A percentile compares a stretch with the other conserved stretches of the same genome.
These are phyloP conservation scores for Trichoderma harzianum DNA, from an alignment of 2,329 filamentous ascomycete species.

Conservation along the genomic window DNA sequence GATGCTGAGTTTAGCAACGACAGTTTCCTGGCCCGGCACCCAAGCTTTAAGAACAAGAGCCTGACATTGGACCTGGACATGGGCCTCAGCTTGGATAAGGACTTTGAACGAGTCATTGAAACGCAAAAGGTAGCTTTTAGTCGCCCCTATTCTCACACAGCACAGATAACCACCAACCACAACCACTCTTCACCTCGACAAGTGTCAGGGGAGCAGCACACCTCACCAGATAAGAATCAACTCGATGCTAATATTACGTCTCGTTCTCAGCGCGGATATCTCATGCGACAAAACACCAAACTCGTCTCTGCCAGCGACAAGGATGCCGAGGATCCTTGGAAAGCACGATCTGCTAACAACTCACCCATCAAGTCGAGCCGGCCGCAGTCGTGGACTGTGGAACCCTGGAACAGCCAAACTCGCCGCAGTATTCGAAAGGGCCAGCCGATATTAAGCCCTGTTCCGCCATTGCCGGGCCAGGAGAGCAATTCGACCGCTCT, in stretches of 20 bases:
- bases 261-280: conserved; percentile 84
- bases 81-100: conserved; percentile 81
- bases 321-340: conserved; percentile 53
- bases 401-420: conserved; percentile 87
- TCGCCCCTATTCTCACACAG: conserved; percentile 24
- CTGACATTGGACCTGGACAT: conserved; percentile 79
- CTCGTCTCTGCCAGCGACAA: conserved; percentile 89
- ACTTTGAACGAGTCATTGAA: conserved; percentile 94
- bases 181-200: conserved; percentile 37
- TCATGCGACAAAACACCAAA: conserved; percentile 98
- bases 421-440: conserved; percentile 62
- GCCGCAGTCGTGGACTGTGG: conserved; percentile 90
- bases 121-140: conserved; percentile 77
- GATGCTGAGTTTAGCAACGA: conserved; percentile 36
- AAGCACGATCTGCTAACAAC: conserved; percentile 60
- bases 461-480: conserved; percentile 82
- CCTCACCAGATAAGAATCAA: conserved; percentile 19
- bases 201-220: conserved; percentile 37
- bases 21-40: conserved; percentile 57
- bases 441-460: conserved; percentile 51
- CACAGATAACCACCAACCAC: conserved; percentile 17
- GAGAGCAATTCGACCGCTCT: conserved; percentile 71
- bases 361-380: conserved; percentile 73
- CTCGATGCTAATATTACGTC: conserved; percentile 60
- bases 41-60: conserved; percentile 77